phyloP scores from a whole-genome alignment of 106 monocot genomes.

The Dioscorea zingiberensis region DNA sequence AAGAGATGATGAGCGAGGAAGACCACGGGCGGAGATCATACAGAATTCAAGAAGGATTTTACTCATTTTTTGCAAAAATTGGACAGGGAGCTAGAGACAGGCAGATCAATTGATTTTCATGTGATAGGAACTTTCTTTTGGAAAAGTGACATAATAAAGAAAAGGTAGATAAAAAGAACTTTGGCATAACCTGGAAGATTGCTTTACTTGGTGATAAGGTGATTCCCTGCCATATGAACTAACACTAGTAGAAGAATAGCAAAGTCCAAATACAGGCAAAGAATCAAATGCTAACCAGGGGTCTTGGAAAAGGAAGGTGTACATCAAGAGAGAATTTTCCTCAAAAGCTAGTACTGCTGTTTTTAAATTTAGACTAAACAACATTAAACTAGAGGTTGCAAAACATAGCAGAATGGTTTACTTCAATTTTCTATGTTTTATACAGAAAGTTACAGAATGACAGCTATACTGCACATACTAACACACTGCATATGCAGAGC shows the following conservation, averaged over 20 bases:
- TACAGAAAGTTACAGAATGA: no score
- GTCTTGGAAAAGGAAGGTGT: not conserved
- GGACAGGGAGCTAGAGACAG: not conserved
- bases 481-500: no score
- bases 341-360: no score
- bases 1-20: conserved; percentile 36
- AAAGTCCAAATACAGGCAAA: not conserved
- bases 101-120: not conserved
- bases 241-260: conserved; percentile 4
- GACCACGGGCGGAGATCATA: conserved; percentile 75
- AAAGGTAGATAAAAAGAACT: not conserved
- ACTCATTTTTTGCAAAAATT: conserved; percentile 22
- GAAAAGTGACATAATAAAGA: conserved; percentile 2
- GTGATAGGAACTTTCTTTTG: not conserved
- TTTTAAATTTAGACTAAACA: no score
- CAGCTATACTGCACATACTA: no score
- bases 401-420: no score
- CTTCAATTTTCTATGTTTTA: no score
- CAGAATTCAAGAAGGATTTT: conserved; percentile 48
- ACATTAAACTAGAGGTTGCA: no score
- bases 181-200: not conserved
- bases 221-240: conserved; percentile 2
- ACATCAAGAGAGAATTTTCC: no score
- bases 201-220: conserved; percentile 20
- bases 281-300: conserved; percentile 7